These are phyloP conservation scores for Malassezia slooffiae DNA, from an alignment of 1,284 basidiomycete genomes.

Conservation along the genomic window DNA sequence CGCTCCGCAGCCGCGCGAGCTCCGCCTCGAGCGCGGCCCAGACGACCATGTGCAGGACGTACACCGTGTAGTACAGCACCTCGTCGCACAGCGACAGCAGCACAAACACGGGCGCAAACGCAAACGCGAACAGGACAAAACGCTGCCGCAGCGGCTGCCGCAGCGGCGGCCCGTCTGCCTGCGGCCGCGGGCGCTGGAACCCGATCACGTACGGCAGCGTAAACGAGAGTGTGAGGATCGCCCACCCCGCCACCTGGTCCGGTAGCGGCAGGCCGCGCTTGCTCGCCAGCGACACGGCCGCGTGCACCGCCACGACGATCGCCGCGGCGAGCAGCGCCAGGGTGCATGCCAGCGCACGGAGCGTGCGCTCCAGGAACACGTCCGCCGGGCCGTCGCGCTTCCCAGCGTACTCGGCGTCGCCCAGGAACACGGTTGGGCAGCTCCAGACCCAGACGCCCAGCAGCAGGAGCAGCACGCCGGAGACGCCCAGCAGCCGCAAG, in stretches of 20 bases:
- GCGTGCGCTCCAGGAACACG: constrained; percentile 16
- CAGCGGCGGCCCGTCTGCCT: not conserved
- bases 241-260: constrained; percentile 62
- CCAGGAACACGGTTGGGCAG: constrained; percentile 13
- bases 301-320: constrained; percentile 51
- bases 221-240: constrained; percentile 49
- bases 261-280: constrained; percentile 59
- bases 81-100: constrained; percentile 73
- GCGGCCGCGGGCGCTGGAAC: constrained; percentile 44
- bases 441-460: constrained; percentile 10
- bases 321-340: constrained; percentile 49
- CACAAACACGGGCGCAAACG: constrained; percentile 66
- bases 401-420: constrained; percentile 3
- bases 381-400: constrained; percentile 3
- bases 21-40: constrained; percentile 62
- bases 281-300: constrained; percentile 55
- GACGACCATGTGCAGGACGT: constrained; percentile 55
- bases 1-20: constrained; percentile 7
- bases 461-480: constrained; percentile 19
- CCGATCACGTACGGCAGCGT: constrained; percentile 29
- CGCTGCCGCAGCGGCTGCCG: constrained; percentile 38
- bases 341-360: constrained; percentile 21
- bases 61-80: constrained; percentile 66
- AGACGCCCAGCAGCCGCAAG: constrained; percentile 21
- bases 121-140: constrained; percentile 45